Percentiles rank a stretch among this genome's conserved stretches.
phyloP scores from a whole-genome alignment of 2,329 filamentous ascomycete species.

The Pestalotiopsis sp. region DNA sequence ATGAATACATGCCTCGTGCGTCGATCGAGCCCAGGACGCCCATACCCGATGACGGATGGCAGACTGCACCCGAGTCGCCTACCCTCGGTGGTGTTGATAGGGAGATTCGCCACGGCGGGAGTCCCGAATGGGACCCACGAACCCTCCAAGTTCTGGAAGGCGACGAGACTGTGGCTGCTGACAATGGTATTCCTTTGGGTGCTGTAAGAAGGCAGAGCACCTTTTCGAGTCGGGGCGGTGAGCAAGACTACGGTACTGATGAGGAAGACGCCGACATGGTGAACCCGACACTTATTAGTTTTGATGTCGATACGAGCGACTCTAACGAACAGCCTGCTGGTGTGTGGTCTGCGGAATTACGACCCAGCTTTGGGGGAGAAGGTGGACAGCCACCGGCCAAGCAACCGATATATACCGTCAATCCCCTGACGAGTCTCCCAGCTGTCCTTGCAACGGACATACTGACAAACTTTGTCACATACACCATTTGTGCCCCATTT shows the following conservation, averaged over 20 bases:
- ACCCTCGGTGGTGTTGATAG: constrained; percentile 32
- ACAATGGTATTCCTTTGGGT: constrained; percentile 29
- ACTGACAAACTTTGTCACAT: constrained; percentile 44
- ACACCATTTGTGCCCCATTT: constrained; percentile 46
- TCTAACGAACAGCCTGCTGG: constrained; percentile 52
- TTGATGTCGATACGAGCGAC: constrained; percentile 62
- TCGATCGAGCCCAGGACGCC: constrained; percentile 6
- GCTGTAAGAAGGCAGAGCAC: constrained; percentile 46
- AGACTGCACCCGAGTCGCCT: constrained; percentile 30
- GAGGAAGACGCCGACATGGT: constrained; percentile 59
- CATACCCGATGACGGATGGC: constrained; percentile 19
- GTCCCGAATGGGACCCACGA: constrained; percentile 22
- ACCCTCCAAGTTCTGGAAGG: constrained; percentile 32
- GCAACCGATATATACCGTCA: constrained; percentile 45
- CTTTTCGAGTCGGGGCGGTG: constrained; percentile 45
- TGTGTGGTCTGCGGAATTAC: constrained; percentile 61
- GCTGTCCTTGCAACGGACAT: constrained; percentile 49
- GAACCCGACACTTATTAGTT: constrained; percentile 61
- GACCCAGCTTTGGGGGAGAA: constrained; percentile 46
- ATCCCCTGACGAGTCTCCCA: constrained; percentile 53
- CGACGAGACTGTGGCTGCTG: constrained; percentile 25
- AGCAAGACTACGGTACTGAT: constrained; percentile 56
- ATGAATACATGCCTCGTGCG: constrained; percentile 13
- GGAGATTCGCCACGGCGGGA: constrained; percentile 29
- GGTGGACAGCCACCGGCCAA: constrained; percentile 34